Percentiles rank a stretch among this genome's conserved stretches.
Evolutionary conservation across 2,329 filamentous ascomycete species (phyloP).

Genomic region (Aspergillus versicolor): DNA sequence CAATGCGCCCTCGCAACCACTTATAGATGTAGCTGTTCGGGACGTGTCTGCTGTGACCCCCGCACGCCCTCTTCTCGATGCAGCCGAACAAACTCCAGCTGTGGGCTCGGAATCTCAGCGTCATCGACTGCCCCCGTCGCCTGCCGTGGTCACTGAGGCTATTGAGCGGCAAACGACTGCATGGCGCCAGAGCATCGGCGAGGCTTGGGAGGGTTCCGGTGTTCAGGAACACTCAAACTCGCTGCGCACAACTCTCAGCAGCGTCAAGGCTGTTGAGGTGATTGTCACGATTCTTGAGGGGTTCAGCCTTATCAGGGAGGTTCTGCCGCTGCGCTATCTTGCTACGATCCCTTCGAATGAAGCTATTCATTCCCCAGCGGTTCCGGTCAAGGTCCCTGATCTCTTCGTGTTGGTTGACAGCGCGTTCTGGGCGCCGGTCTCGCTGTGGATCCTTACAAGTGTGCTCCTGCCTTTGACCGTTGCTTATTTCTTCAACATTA

Average conservation of each 20-base stretch:
- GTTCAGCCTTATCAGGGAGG: constrained; percentile 65
- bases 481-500: constrained; percentile 91
- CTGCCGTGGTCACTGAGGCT: constrained; percentile 58
- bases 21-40: neutral
- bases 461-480: constrained; percentile 67
- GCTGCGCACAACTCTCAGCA: constrained; percentile 67
- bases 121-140: constrained; percentile 36
- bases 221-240: constrained; percentile 54
- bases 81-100: constrained; percentile 16
- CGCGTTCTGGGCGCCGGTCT: constrained; percentile 79
- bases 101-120: constrained; percentile 3
- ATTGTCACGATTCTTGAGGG: constrained; percentile 69
- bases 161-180: constrained; percentile 64
- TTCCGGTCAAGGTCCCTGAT: constrained; percentile 71
- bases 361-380: constrained; percentile 56
- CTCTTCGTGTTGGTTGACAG: constrained; percentile 73
- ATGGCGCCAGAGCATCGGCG: constrained; percentile 34
- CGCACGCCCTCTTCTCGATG: constrained; percentile 1
- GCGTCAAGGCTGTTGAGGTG: constrained; percentile 67
- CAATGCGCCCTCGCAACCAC: neutral
- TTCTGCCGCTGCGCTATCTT: constrained; percentile 70
- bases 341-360: constrained; percentile 68
- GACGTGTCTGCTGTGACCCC: neutral
- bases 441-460: constrained; percentile 74
- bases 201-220: constrained; percentile 36